Conservation (phyloP, 2,329 filamentous ascomycete genomes). For the Stachybotrys echinatus region DNA sequence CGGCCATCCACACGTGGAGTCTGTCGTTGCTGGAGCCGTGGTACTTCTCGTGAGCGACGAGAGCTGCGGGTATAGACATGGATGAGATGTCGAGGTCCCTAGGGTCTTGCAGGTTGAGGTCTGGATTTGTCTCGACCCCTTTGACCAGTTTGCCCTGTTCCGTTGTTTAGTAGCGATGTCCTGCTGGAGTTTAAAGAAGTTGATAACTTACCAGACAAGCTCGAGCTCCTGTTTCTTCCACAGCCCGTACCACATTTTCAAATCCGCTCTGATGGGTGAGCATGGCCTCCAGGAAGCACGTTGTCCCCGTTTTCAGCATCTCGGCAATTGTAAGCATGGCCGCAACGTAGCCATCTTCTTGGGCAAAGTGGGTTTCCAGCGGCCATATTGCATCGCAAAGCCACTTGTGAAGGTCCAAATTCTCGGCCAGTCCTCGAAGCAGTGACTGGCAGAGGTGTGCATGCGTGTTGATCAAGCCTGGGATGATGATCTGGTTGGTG, state of each 20-base stretch:
- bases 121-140: constrained; percentile 1
- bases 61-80: constrained; percentile 6
- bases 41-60: constrained; percentile 20
- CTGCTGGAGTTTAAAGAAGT: background rate
- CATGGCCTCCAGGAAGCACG: constrained; percentile 48
- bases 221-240: constrained; percentile 11
- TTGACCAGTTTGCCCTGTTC: constrained; percentile 7
- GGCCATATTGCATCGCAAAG: constrained; percentile 45
- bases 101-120: constrained; percentile 2
- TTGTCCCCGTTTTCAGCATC: constrained; percentile 44
- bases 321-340: constrained; percentile 42
- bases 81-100: constrained; percentile 4
- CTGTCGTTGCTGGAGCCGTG: constrained; percentile 26
- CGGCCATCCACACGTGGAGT: constrained; percentile 41
- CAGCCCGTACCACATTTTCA: constrained; percentile 8
- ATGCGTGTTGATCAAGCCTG: constrained; percentile 39
- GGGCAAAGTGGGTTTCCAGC: constrained; percentile 16
- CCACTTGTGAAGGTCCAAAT: constrained; percentile 44
- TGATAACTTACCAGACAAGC: constrained; percentile 11
- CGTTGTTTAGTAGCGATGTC: background rate
- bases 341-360: constrained; percentile 40
- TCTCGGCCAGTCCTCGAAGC: constrained; percentile 41
- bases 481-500: constrained; percentile 1
- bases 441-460: constrained; percentile 44
- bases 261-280: constrained; percentile 23